Percentiles rank a stretch among this genome's conserved stretches.
phyloP scores from a whole-genome alignment of 2,329 filamentous ascomycete genomes.

The Huntiella abstrusa region DNA sequence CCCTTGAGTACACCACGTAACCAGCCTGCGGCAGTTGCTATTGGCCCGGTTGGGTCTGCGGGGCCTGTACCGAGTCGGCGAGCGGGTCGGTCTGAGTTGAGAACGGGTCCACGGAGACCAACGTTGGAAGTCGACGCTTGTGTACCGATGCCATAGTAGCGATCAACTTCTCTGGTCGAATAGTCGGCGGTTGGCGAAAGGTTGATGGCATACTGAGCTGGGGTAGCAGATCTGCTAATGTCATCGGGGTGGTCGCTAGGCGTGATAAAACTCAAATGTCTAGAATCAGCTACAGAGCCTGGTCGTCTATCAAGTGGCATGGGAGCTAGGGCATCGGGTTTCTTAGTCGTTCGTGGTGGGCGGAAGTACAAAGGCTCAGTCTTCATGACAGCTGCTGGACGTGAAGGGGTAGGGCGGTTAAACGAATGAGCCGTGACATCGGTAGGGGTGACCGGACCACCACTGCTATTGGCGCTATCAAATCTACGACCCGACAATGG shows the following conservation, averaged over 20 bases:
- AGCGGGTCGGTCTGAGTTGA: conserved; percentile 64
- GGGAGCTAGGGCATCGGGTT: conserved; percentile 37
- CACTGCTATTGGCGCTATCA: conserved; percentile 40
- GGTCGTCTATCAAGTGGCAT: conserved; percentile 11
- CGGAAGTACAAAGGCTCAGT: conserved; percentile 70
- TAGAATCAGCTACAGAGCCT: conserved; percentile 18
- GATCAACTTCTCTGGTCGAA: conserved; percentile 84
- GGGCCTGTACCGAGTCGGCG: conserved; percentile 83
- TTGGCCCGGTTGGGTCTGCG: conserved; percentile 80
- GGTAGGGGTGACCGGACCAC: conserved; percentile 54
- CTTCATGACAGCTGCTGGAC: conserved; percentile 29
- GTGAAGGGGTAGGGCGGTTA: conserved; percentile 32
- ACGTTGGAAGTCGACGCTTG: neutral
- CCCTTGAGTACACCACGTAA: conserved; percentile 60
- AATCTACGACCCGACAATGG: conserved; percentile 25
- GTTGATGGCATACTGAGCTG: conserved; percentile 23
- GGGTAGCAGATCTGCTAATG: conserved; percentile 25
- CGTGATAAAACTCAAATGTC: conserved; percentile 21
- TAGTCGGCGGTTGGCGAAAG: conserved; percentile 52
- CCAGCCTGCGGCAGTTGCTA: conserved; percentile 80
- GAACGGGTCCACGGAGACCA: conserved; percentile 49
- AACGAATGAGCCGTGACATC: conserved; percentile 57
- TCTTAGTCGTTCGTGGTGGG: conserved; percentile 44
- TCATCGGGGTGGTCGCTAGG: conserved; percentile 24
- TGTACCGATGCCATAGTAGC: conserved; percentile 63